A percentile compares a stretch with the other conserved stretches of the same genome.
Conservation (phyloP, 768 basidiomycete genomes). For the Podaxis rugospora region DNA sequence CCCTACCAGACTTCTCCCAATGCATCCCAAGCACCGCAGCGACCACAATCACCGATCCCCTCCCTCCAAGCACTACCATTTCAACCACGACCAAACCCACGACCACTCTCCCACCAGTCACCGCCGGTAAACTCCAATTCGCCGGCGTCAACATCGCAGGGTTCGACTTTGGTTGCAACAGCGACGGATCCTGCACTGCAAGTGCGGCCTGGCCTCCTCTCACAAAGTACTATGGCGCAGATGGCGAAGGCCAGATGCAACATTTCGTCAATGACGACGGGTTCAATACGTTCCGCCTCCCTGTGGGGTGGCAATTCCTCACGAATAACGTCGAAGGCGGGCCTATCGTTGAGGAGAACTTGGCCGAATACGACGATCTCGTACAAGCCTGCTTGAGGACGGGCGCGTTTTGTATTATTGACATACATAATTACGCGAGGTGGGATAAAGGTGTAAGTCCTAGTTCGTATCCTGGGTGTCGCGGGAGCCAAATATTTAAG, state of each 20-base stretch:
- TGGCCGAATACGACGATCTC: slow-evolving; percentile 46
- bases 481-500: background rate
- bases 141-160: slow-evolving; percentile 52
- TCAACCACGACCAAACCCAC: slow-evolving; percentile 11
- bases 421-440: slow-evolving; percentile 59
- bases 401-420: slow-evolving; percentile 51
- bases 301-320: slow-evolving; percentile 57
- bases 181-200: slow-evolving; percentile 37
- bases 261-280: slow-evolving; percentile 54
- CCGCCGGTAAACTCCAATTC: slow-evolving; percentile 29
- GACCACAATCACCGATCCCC: slow-evolving; percentile 9
- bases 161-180: slow-evolving; percentile 49
- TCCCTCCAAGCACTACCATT: background rate
- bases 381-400: slow-evolving; percentile 45
- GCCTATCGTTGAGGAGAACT: slow-evolving; percentile 36
- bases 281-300: slow-evolving; percentile 56
- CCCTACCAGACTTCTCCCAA: slow-evolving; percentile 27
- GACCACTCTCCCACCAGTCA: slow-evolving; percentile 22
- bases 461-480: background rate
- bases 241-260: slow-evolving; percentile 54
- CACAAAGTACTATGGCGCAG: slow-evolving; percentile 35
- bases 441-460: slow-evolving; percentile 40
- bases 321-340: slow-evolving; percentile 33
- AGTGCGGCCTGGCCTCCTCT: slow-evolving; percentile 41
- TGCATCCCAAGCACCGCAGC: slow-evolving; percentile 25